phyloP scores from a whole-genome alignment of 1,139 yeast genomes.

The Trichomonascaceae sp. region DNA sequence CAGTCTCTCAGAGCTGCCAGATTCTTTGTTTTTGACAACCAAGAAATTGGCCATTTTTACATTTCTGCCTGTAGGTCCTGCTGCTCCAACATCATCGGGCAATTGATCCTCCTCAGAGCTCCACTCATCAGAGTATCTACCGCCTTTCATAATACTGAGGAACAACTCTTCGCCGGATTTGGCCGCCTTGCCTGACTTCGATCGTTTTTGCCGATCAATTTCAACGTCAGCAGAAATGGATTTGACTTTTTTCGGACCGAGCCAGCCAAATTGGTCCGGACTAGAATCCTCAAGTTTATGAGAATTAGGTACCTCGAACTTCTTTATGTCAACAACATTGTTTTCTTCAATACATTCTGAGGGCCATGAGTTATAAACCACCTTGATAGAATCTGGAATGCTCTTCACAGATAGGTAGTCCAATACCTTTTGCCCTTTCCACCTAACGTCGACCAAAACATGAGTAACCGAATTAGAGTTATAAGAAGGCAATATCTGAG shows the following conservation, averaged over 20 bases:
- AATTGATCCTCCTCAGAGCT: background rate
- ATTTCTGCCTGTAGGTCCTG: conserved; percentile 1
- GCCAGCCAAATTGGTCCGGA: background rate
- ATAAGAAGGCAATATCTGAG: conserved; percentile 24
- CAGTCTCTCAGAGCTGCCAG: background rate
- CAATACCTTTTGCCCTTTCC: conserved; percentile 11
- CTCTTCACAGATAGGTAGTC: conserved; percentile 8
- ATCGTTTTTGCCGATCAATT: conserved; percentile 1
- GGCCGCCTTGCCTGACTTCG: conserved; percentile 9
- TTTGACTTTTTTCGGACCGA: background rate
- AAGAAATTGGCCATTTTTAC: conserved; percentile 4
- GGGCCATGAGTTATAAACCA: conserved; percentile 35
- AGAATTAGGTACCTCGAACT: background rate
- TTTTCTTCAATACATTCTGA: conserved; percentile 33
- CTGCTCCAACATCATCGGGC: background rate
- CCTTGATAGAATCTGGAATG: conserved; percentile 9
- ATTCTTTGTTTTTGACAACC: background rate
- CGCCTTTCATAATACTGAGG: conserved; percentile 9
- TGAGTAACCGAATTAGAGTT: conserved; percentile 25
- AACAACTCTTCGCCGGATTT: conserved; percentile 15
- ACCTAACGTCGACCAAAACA: conserved; percentile 27
- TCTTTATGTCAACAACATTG: conserved; percentile 19
- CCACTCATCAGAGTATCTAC: background rate
- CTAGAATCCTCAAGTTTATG: background rate
- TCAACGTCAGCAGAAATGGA: conserved; percentile 13